Percentiles rank a stretch among this genome's conserved stretches.
These are phyloP conservation scores for Clitopilus passeckerianus DNA, from an alignment of 768 basidiomycete genomes.

Conservation along the genomic window DNA sequence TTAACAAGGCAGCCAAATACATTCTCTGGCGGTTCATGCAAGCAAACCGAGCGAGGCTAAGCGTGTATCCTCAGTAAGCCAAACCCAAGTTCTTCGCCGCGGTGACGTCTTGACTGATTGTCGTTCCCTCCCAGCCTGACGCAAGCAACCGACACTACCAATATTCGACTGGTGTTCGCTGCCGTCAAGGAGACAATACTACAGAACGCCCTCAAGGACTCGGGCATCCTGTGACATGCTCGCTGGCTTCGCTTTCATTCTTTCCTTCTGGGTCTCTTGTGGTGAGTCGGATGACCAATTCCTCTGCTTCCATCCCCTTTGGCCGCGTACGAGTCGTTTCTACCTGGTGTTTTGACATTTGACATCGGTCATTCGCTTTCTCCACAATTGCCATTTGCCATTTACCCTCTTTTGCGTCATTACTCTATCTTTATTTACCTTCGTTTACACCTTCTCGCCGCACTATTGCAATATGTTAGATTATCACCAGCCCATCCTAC, in stretches of 20 bases:
- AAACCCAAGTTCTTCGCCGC: constrained; percentile 29
- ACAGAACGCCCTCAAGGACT: constrained; percentile 73
- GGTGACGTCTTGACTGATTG: background rate
- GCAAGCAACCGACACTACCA: constrained; percentile 75
- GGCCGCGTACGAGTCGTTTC: background rate
- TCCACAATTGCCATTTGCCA: background rate
- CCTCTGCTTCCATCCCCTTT: background rate
- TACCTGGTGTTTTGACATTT: background rate
- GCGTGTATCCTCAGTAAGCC: constrained; percentile 88
- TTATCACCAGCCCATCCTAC: background rate
- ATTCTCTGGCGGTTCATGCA: constrained; percentile 96
- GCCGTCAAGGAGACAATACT: constrained; percentile 81
- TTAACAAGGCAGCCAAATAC: constrained; percentile 92
- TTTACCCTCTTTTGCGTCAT: background rate
- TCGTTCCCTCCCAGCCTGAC: constrained; percentile 43
- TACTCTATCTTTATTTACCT: background rate
- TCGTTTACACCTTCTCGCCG: background rate
- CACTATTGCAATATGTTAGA: background rate
- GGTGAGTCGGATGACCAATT: background rate
- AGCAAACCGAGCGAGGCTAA: constrained; percentile 78
- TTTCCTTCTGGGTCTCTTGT: background rate
- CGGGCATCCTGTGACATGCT: constrained; percentile 49
- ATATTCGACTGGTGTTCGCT: constrained; percentile 67
- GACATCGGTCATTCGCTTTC: background rate
- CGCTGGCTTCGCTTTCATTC: background rate